Evolutionary conservation across 169 alveolate genomes (phyloP), one percentile per base, ranked within the genome.

Genomic region (Plasmodium blacklocki): DNA sequence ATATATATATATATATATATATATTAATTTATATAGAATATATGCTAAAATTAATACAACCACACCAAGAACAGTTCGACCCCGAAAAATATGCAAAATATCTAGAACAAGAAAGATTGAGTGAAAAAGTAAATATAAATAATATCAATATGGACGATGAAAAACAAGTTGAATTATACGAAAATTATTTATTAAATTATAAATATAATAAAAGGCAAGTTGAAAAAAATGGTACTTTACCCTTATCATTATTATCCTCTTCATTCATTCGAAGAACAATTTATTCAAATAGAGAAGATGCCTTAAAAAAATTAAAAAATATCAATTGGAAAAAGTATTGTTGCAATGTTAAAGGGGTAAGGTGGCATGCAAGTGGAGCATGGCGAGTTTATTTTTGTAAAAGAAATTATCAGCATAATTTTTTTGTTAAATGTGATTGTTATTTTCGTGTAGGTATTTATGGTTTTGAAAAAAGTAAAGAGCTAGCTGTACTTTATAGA

Each of bases 361-460:
- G 98, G 72, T 96, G 98, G 98, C 98, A 96, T 80, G 97, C 98
- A 45, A 75, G 94, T 62, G 97, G 98, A 12, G 95, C 96, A 45
- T 96, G 98, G 98, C 93, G 95, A 26, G 98, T 96, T 45, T 96
- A 93, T 73, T 96, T 96, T 88, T 74, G 93, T 72, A 78, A 95
- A 74, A 83, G 96, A 59, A 93, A 94, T 83, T 88, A 91, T 88
- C 96, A 95, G 54, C 93, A 94, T 54, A 96, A 95, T 93, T 96
- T 95, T 93, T 95, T 94, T 78, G 98, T 96, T 58, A 93, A 94
- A 68, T 93, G 96, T 72, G 93, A 91, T 47, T 60, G 96, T 47
- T 94, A 95, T 87, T 93, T 95, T 88, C 89, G 97, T 94, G 94
- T 91, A 26, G 76, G 95, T 23, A 73, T 88, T 54, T 90, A 95